A percentile compares a stretch with the other conserved stretches of the same genome.
Conservation (phyloP, 2,329 filamentous ascomycete genomes). For the Botryotinia narcissicola region DNA sequence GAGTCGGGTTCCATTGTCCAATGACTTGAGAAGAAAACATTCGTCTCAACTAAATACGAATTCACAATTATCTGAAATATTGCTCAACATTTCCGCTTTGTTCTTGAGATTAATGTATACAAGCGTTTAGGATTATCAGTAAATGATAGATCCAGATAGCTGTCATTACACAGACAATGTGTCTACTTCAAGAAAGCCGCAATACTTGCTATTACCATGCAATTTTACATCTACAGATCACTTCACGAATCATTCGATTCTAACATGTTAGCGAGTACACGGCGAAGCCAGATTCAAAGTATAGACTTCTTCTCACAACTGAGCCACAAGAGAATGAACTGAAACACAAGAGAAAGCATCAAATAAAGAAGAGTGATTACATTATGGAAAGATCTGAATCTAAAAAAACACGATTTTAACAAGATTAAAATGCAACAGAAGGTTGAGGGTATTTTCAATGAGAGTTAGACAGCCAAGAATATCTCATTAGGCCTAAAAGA, state of each 20-base stretch:
- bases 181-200: background rate
- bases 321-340: background rate
- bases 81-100: background rate
- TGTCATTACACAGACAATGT: background rate
- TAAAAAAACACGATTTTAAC: background rate
- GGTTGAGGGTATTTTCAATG: fast-evolving
- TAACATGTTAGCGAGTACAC: background rate
- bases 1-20: background rate
- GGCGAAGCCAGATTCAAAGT: background rate
- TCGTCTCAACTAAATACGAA: background rate
- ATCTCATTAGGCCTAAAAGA: background rate
- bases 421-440: background rate
- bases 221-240: background rate
- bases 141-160: background rate
- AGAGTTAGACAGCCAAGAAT: background rate
- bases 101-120: background rate
- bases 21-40: background rate
- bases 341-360: background rate
- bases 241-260: background rate
- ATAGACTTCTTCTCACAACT: background rate
- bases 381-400: background rate
- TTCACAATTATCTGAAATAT: background rate
- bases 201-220: background rate
- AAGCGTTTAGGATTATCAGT: background rate
- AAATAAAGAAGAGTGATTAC: background rate